phyloP scores from a whole-genome alignment of 768 basidiomycete species.

The Mycena galopus region DNA sequence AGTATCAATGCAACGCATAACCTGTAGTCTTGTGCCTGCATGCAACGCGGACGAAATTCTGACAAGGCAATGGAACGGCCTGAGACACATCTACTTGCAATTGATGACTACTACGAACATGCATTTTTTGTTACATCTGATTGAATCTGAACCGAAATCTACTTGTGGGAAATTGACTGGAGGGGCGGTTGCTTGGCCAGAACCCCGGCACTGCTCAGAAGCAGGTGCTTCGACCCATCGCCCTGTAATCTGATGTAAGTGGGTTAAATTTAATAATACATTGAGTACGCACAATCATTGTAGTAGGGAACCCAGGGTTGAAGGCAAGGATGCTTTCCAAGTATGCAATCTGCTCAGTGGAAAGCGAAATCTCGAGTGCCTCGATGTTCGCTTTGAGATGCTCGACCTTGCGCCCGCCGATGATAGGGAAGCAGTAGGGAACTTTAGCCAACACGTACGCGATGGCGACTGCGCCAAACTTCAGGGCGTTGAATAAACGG shows the following conservation, averaged over 20 bases:
- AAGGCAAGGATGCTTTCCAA: background rate
- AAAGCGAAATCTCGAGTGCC: background rate
- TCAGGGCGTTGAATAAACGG: too few relatives aligned
- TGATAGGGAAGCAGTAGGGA: background rate
- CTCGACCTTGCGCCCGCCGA: background rate
- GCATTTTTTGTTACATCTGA: too few relatives aligned
- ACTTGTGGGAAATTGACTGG: too few relatives aligned
- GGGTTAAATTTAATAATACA: background rate
- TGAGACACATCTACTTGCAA: too few relatives aligned
- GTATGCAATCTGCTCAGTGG: background rate
- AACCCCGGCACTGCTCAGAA: background rate
- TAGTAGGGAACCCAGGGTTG: background rate
- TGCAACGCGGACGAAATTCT: too few relatives aligned
- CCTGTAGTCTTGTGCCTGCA: too few relatives aligned
- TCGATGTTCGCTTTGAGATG: background rate
- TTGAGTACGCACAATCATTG: background rate
- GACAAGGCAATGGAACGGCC: too few relatives aligned
- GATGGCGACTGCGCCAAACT: background rate
- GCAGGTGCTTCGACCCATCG: background rate
- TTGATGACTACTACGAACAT: too few relatives aligned
- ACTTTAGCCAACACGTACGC: background rate
- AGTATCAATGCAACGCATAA: too few relatives aligned
- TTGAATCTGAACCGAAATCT: too few relatives aligned
- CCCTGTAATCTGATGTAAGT: background rate
- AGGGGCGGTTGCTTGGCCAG: background rate